Percentiles rank a stretch among this genome's conserved stretches.
phyloP scores from a whole-genome alignment of 371 early-diverging fungal genomes.

The Mortierella sp. region DNA sequence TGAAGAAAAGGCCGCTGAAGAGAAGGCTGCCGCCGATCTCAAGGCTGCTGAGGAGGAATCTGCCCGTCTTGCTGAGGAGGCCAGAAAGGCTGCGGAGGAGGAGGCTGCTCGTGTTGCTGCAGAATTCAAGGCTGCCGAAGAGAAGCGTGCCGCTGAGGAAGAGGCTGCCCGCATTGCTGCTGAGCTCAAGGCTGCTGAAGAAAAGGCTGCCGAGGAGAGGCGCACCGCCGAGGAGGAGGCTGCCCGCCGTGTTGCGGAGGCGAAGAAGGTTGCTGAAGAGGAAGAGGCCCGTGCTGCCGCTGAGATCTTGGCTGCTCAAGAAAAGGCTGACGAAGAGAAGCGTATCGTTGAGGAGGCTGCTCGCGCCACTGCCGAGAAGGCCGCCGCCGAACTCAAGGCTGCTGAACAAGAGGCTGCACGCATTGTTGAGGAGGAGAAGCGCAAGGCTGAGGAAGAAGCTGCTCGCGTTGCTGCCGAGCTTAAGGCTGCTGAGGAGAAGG shows the following conservation, averaged over 20 bases:
- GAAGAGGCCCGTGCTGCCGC: slow-evolving; percentile 59
- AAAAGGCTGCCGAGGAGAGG: slow-evolving; percentile 67
- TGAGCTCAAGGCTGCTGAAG: slow-evolving; percentile 59
- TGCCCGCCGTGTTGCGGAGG: slow-evolving; percentile 57
- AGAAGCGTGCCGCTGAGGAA: slow-evolving; percentile 59
- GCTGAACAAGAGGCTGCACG: slow-evolving; percentile 52
- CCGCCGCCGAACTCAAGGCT: slow-evolving; percentile 58
- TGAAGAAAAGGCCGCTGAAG: slow-evolving; percentile 51
- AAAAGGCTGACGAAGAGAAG: slow-evolving; percentile 42
- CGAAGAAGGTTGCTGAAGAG: neutral
- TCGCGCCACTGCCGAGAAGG: slow-evolving; percentile 61
- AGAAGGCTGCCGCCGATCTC: slow-evolving; percentile 64
- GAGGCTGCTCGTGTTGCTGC: slow-evolving; percentile 54
- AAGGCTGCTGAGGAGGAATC: slow-evolving; percentile 58
- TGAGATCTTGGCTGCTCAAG: slow-evolving; percentile 62
- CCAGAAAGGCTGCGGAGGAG: slow-evolving; percentile 56
- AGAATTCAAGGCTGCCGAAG: slow-evolving; percentile 61
- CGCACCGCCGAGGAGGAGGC: slow-evolving; percentile 43
- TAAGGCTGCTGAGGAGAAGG: slow-evolving; percentile 43
- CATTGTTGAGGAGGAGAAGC: slow-evolving; percentile 59
- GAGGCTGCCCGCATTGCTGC: slow-evolving; percentile 56
- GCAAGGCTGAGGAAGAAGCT: slow-evolving; percentile 51
- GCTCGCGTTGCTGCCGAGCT: slow-evolving; percentile 49
- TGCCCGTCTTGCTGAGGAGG: slow-evolving; percentile 59
- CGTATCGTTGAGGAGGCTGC: slow-evolving; percentile 31